These are phyloP conservation scores for Fusarium phyllophilum DNA, from an alignment of 2,329 filamentous ascomycete species.

Conservation along the genomic window DNA sequence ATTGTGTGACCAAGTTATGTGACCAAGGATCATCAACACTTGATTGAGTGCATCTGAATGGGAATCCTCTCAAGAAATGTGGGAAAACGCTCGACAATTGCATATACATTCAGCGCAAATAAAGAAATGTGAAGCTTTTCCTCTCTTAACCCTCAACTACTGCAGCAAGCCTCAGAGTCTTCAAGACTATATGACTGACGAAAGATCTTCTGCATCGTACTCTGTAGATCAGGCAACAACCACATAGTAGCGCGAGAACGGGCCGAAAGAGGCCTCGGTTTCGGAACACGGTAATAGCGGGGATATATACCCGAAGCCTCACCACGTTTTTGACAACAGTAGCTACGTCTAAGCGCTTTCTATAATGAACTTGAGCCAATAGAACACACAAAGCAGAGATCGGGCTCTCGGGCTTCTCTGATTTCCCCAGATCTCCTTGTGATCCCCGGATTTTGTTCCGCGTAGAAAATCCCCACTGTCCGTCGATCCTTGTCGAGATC, in stretches of 20 bases:
- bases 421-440: not conserved
- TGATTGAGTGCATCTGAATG: no score
- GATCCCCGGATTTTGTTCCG: not conserved
- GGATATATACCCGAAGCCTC: not conserved
- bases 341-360: not conserved
- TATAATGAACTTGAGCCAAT: not conserved
- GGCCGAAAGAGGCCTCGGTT: not conserved
- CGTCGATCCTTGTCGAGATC: not conserved
- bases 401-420: not conserved
- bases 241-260: not conserved
- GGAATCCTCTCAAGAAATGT: no score
- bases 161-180: rapidly evolving
- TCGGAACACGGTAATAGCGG: not conserved
- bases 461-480: not conserved
- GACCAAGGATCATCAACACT: no score
- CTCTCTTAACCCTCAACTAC: no score
- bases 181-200: no score
- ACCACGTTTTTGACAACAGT: not conserved
- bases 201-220: no score
- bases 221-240: not conserved
- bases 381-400: not conserved
- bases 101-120: no score
- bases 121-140: no score
- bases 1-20: no score
- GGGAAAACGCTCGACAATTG: no score